Conservation (phyloP, 73 alveolate species). For the Tetrahymena malaccensis region DNA sequence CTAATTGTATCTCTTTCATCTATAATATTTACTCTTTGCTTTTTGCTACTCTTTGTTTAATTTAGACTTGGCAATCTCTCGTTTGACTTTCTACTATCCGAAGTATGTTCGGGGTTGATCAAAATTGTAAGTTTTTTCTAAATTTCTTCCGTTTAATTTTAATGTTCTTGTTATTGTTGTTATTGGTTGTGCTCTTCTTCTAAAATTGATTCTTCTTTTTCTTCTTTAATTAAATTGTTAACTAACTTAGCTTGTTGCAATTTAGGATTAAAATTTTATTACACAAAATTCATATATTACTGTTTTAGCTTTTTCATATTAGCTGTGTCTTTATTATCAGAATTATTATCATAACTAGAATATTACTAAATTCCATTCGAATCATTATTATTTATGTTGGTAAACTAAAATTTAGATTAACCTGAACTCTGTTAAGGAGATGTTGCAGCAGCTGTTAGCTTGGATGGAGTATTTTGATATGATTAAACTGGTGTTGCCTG, state of each 20-base stretch:
- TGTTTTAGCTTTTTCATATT: neutral
- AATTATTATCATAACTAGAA: neutral
- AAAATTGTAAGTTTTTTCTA: neutral
- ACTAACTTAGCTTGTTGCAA: neutral
- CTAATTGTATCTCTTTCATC: neutral
- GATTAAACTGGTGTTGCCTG: neutral
- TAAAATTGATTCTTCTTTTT: neutral
- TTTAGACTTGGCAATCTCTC: neutral
- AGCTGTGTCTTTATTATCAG: neutral
- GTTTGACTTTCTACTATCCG: neutral
- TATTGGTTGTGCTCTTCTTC: neutral
- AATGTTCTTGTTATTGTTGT: neutral
- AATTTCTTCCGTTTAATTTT: neutral
- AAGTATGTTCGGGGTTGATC: neutral
- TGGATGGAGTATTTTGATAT: neutral
- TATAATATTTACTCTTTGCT: neutral
- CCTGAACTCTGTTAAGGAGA: neutral
- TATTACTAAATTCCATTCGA: neutral
- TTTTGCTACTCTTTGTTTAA: neutral
- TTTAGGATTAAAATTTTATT: neutral
- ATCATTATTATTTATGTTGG: neutral
- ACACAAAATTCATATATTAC: neutral
- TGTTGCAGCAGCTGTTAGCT: neutral
- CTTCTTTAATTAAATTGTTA: neutral
- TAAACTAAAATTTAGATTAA: neutral